Conservation (phyloP, 495 filamentous ascomycete genomes). For the Pyrenula massariospora region DNA sequence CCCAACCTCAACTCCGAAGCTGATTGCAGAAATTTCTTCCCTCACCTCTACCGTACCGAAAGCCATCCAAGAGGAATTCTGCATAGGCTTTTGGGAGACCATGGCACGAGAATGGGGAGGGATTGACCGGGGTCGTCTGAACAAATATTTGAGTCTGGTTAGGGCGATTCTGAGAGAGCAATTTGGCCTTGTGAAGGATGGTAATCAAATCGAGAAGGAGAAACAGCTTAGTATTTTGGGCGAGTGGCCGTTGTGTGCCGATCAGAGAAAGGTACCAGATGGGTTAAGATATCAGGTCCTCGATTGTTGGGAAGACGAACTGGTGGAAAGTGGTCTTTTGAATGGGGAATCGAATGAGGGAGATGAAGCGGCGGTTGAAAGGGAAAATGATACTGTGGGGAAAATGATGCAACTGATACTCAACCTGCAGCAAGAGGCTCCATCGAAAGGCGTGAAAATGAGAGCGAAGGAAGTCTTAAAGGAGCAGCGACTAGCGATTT, state of each 20-base stretch:
- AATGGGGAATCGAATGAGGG: conserved; percentile 8
- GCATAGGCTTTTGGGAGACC: conserved; percentile 76
- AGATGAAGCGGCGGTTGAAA: conserved; percentile 13
- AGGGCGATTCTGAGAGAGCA: conserved; percentile 60
- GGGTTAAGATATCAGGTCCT: conserved; percentile 79
- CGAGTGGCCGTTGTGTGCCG: conserved; percentile 31
- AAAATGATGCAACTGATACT: conserved; percentile 48
- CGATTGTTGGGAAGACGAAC: conserved; percentile 85
- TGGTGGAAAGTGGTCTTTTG: conserved; percentile 50
- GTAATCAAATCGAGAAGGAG: conserved; percentile 10
- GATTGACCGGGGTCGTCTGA: conserved; percentile 78
- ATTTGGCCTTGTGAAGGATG: conserved; percentile 34
- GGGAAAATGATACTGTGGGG: conserved; percentile 18
- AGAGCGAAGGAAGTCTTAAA: conserved; percentile 60
- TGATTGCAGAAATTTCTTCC: background rate
- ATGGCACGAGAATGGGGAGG: conserved; percentile 70
- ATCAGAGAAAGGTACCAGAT: conserved; percentile 49
- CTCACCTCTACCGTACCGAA: background rate
- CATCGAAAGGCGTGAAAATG: conserved; percentile 59
- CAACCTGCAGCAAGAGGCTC: conserved; percentile 40
- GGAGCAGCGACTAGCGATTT: conserved; percentile 56
- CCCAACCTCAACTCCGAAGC: background rate
- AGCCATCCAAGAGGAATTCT: background rate
- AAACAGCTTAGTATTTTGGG: conserved; percentile 18
- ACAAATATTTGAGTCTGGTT: conserved; percentile 85